Conservation (phyloP, 2,329 filamentous ascomycete species). For the Cordyceps cicadae region DNA sequence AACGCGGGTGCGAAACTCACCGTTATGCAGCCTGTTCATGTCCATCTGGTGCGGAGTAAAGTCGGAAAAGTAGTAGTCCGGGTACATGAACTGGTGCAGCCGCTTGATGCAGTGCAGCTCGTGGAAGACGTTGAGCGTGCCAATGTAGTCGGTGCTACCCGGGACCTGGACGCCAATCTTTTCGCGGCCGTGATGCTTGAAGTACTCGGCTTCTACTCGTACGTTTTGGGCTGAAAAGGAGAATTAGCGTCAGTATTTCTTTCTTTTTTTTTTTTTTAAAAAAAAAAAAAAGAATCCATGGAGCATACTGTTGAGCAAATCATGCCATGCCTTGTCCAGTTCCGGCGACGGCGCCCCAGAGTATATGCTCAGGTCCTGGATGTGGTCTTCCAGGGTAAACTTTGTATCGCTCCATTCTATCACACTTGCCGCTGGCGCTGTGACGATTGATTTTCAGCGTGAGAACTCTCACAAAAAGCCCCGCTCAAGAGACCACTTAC, state of each 20-base stretch:
- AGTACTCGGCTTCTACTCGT: conserved; percentile 1
- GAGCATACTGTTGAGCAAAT: conserved; percentile 5
- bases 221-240: neutral
- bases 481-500: neutral
- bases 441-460: neutral
- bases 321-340: conserved; percentile 9
- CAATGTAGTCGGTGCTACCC: conserved; percentile 6
- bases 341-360: neutral
- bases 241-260: neutral
- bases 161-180: conserved; percentile 3
- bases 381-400: conserved; percentile 7
- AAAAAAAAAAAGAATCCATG: neutral
- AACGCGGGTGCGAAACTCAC: neutral
- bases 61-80: conserved; percentile 4
- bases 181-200: conserved; percentile 4
- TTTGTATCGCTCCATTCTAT: conserved; percentile 3
- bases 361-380: conserved; percentile 8
- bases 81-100: conserved; percentile 10
- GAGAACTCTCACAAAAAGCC: neutral
- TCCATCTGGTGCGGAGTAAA: conserved; percentile 4
- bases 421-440: neutral
- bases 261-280: too few species aligned
- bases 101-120: conserved; percentile 10
- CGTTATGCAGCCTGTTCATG: conserved; percentile 6
- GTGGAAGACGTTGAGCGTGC: conserved; percentile 7